Evolutionary conservation across 768 basidiomycete genomes (phyloP).

Genomic region (Leccinum variicolor): DNA sequence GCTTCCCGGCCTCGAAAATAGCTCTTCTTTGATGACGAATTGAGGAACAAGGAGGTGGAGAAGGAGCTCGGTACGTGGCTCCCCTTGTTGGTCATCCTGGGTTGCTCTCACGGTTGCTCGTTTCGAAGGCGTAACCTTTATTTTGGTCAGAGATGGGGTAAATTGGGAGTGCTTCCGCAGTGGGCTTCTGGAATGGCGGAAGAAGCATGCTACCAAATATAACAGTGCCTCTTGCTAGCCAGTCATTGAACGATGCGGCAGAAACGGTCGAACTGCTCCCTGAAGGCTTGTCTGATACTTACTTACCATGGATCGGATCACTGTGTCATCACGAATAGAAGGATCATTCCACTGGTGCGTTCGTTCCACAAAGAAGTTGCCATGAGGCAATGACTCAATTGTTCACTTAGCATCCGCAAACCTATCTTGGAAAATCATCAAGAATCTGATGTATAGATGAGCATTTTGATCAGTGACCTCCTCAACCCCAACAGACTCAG

Average conservation of each 20-base stretch:
- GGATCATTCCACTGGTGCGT: conserved; percentile 4
- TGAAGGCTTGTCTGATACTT: not conserved
- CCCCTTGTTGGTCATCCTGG: not conserved
- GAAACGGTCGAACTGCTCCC: not conserved
- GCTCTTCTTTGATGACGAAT: conserved; percentile 75
- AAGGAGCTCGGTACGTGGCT: conserved; percentile 44
- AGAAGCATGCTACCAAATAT: conserved; percentile 30
- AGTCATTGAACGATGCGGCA: not conserved
- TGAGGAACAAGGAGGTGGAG: conserved; percentile 48
- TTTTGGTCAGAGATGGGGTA: conserved; percentile 63
- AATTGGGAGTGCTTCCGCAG: conserved; percentile 58
- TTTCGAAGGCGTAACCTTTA: conserved; percentile 72
- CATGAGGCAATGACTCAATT: not conserved
- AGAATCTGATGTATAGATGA: not conserved
- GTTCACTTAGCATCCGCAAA: not conserved
- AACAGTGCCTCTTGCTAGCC: conserved; percentile 8
- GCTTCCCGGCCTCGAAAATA: conserved; percentile 17
- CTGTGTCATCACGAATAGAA: not conserved
- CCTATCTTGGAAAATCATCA: conserved; percentile 11
- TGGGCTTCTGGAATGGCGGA: conserved; percentile 74
- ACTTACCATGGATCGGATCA: not conserved
- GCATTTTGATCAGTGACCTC: not conserved
- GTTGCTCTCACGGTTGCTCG: not conserved
- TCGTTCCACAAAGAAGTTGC: not conserved
- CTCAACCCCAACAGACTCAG: not conserved